Evolutionary conservation across 805 yeast species (phyloP), one percentile per base, ranked within the genome.

Genomic region (Teunomyces tritomae): DNA sequence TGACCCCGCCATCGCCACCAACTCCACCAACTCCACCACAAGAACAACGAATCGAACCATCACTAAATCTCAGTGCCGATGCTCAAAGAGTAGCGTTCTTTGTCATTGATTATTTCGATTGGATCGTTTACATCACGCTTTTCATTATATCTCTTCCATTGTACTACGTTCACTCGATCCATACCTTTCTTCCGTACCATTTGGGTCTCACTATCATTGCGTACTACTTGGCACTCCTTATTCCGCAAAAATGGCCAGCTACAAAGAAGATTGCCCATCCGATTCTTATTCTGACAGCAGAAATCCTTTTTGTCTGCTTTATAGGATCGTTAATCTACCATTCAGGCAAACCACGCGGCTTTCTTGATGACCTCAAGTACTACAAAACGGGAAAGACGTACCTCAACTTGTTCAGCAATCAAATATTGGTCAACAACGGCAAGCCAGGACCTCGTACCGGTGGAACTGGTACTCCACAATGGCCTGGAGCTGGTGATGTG

Each of bases 401-500:
- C 57, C 61, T 84, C 39, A 66, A 76, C 48, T 70, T 87, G 26
- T 84, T 85, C 62, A 76, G 76, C 54, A 62, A 67, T 24, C 51
- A 64, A 17, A 56, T 61, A 3, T 43, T 65, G 54, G 50, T 63
- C 39, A 57, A 69, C 30, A 64, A 57, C 34, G 70, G 73, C 5
- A 54, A 62, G 20, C 47, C 44, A 44, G 11, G 49, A 50, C 10
- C 40, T 44, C 51, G 49, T 20, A 20, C 24, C 10, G 57, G 61
- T 36, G 58, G 48, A 34, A 69, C 76, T 0, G 57, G 64, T 3
- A 63, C 69, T 2, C 73, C 75, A 1, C 59, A 64, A 16, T 77
- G 81, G 78, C 94, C 95, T 0, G 96, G 96, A 0, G 87, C 91
- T 10, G 96, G 96, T 2, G 95, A 87, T 59, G 71, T 87, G 13